Percentiles rank a stretch among this genome's conserved stretches.
Conservation (phyloP, 192 early-diverging fungal species). For the Backusella tuberculispora region DNA sequence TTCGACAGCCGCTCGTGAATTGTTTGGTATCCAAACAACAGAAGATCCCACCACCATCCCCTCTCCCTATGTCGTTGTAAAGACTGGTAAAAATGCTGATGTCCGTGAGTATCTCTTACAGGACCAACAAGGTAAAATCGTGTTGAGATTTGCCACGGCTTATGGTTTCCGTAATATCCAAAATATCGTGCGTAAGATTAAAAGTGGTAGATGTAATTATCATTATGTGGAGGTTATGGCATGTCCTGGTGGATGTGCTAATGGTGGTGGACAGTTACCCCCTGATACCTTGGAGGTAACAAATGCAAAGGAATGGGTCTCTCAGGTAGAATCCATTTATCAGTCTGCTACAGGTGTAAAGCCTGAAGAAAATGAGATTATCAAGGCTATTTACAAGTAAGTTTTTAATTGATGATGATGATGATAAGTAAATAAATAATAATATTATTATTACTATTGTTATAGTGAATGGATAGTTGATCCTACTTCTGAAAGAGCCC, state of each 20-base stretch:
- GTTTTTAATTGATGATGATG: background rate
- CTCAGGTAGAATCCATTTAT: conserved; percentile 70
- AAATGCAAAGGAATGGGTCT: conserved; percentile 75
- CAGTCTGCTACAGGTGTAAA: conserved; percentile 49
- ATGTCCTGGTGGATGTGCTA: conserved; percentile 95
- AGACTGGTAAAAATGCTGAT: conserved; percentile 83
- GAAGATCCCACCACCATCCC: conserved; percentile 49
- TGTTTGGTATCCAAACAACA: conserved; percentile 73
- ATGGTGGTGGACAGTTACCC: conserved; percentile 95
- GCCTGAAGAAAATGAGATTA: conserved; percentile 70
- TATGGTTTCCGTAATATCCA: conserved; percentile 99
- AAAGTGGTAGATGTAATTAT: conserved; percentile 72
- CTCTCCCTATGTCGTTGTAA: conserved; percentile 55
- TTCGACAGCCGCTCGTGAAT: conserved; percentile 74
- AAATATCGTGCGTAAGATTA: conserved; percentile 96
- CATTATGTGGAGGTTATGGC: conserved; percentile 98
- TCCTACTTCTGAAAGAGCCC: conserved; percentile 62
- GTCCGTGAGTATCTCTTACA: conserved; percentile 71
- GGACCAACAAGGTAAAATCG: conserved; percentile 47
- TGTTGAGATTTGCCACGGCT: conserved; percentile 81
- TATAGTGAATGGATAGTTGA: conserved; percentile 82
- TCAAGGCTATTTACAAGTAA: conserved; percentile 66
- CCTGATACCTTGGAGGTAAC: conserved; percentile 44
- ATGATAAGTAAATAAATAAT: background rate
- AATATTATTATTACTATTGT: conserved; percentile 3